Conservation (phyloP, 2,329 filamentous ascomycete genomes). For the Paraphoma chrysanthemicola region DNA sequence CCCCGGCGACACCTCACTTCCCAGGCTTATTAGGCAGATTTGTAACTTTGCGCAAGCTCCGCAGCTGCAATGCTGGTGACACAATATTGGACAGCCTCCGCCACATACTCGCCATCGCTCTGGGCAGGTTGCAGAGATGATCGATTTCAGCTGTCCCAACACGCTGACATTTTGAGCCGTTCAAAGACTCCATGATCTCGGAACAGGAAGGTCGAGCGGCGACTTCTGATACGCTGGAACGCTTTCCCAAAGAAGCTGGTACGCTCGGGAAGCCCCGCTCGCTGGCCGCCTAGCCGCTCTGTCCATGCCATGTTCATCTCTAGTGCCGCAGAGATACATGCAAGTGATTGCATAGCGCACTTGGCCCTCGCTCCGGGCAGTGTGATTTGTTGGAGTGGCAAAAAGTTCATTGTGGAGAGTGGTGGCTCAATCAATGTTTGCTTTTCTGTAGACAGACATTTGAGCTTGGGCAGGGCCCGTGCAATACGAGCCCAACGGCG, state of each 20-base stretch:
- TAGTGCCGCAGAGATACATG: constrained; percentile 1
- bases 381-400: not conserved
- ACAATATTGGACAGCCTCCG: not conserved
- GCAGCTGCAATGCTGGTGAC: too few species aligned
- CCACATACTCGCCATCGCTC: not conserved
- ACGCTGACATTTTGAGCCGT: not conserved
- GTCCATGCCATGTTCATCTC: not conserved
- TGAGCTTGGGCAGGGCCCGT: not conserved
- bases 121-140: not conserved
- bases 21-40: too few species aligned
- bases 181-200: constrained; percentile 5
- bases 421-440: not conserved
- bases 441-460: not conserved
- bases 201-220: constrained; percentile 8
- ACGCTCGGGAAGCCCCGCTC: constrained; percentile 29
- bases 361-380: not conserved
- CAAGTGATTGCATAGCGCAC: constrained; percentile 26
- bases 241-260: constrained; percentile 11
- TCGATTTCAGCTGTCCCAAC: not conserved
- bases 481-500: not conserved
- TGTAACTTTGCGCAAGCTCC: too few species aligned
- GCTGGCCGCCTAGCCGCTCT: constrained; percentile 20
- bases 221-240: constrained; percentile 15
- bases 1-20: too few species aligned
- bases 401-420: not conserved